Base-by-base conservation (phyloP, 768 basidiomycete genomes). In the Leccinum obscurum region DNA sequence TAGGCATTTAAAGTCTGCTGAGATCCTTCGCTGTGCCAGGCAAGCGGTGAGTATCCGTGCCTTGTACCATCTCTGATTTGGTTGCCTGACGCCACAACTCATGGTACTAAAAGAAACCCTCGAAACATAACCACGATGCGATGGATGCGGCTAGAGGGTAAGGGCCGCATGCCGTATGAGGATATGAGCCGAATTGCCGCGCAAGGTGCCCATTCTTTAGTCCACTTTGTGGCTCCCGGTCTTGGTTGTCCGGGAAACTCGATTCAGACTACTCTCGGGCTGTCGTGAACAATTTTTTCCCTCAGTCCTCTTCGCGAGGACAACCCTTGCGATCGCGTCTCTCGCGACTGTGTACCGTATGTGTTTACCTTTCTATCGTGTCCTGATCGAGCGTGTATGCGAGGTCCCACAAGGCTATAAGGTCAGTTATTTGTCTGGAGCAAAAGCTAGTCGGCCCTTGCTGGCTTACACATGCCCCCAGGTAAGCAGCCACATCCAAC, bases 231-330 rank as follows among this genome's bases (percentile, higher is more conserved):
- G 62, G 71, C 65, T 59, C 73, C 55, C 22, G 54, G 54, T 58
- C 44, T 26, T 54, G 7, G 59, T 56, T 50, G 48, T 30, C 46
- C 20, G 56, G 46, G 64, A 62, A 70, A 76, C 73, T 73, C 68
- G 68, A 75, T 65, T 76, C 75, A 72, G 73, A 72, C 75, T 75
- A 75, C 61, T 73, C 65, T 72, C 30, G 61, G 61, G 22, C 65
- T 73, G 68, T 68, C 54, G n/a, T 63, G 60, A 26, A 39, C 48
- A 41, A 4, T 60, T 52, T 57, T 52, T n/a, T 22, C 3, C 17
- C 4, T 20, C n/a, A 20, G 24, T 24, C 59, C 60, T 60, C 61
- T 56, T 73, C 14, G 61, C 32, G 67, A 71, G 65, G 69, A 52
- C 3, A 7, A 4, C 46, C 20, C 11, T 48, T 48, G n/a, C 2